phyloP scores from a whole-genome alignment of 2,329 filamentous ascomycete genomes.

The Fusarium nodosum region DNA sequence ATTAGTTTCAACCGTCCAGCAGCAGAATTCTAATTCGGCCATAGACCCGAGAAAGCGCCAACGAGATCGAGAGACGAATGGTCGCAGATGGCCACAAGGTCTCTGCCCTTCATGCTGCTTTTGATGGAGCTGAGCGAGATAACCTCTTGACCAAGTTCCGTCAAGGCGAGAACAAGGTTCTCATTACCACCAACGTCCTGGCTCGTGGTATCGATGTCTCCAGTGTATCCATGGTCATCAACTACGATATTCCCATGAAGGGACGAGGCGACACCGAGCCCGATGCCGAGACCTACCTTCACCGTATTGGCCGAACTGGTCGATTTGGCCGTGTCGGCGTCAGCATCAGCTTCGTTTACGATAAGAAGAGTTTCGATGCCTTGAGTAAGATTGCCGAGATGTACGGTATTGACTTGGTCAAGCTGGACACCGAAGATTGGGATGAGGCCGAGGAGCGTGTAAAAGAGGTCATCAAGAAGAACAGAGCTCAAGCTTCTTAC shows the following conservation, averaged over 20 bases:
- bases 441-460: conserved; percentile 87
- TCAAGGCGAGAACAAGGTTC: conserved; percentile 87
- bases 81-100: conserved; percentile 90
- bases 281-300: conserved; percentile 95
- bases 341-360: conserved; percentile 93
- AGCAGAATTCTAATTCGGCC: conserved; percentile 31
- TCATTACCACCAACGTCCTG: conserved; percentile 97
- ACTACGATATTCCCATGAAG: conserved; percentile 89
- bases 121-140: conserved; percentile 88
- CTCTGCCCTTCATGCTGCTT: conserved; percentile 87
- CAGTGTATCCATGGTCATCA: conserved; percentile 97
- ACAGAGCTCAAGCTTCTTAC: conserved; percentile 69
- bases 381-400: conserved; percentile 83
- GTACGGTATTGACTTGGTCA: conserved; percentile 84
- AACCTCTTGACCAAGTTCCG: conserved; percentile 88
- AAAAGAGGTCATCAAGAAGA: conserved; percentile 83
- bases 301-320: conserved; percentile 96
- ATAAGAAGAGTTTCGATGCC: conserved; percentile 83
- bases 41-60: conserved; percentile 87
- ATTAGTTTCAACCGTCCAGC: background rate
- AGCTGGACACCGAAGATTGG: conserved; percentile 89
- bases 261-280: conserved; percentile 83
- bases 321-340: conserved; percentile 97
- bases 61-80: conserved; percentile 89
- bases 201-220: conserved; percentile 94